Evolutionary conservation across 2,329 filamentous ascomycete genomes (phyloP).

Genomic region (Pezicula neosporulosa): DNA sequence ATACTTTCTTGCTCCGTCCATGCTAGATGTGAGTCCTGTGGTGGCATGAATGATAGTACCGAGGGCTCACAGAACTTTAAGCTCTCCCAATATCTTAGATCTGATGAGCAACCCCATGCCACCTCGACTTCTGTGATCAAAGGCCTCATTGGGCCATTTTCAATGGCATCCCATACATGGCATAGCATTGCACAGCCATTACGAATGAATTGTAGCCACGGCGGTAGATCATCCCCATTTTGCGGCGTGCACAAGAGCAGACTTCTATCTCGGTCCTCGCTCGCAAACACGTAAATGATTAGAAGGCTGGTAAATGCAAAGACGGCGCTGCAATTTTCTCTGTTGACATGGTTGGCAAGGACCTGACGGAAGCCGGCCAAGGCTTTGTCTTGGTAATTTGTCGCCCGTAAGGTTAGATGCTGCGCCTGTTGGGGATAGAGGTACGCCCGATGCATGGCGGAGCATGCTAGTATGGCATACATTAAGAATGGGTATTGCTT

Average conservation of each 20-base stretch:
- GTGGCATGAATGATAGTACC: conserved; percentile 1
- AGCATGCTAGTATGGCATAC: conserved; percentile 36
- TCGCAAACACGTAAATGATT: conserved; percentile 15
- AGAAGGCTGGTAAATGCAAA: conserved; percentile 11
- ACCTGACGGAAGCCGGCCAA: conserved; percentile 9
- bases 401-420: conserved; percentile 5
- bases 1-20: conserved; percentile 5
- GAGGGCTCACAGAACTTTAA: not conserved
- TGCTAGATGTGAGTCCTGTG: not conserved
- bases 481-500: conserved; percentile 32
- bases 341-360: conserved; percentile 7
- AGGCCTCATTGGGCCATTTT: conserved; percentile 5
- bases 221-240: conserved; percentile 6
- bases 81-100: conserved; percentile 2
- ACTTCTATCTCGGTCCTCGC: conserved; percentile 13
- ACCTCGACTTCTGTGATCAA: not conserved
- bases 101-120: not conserved
- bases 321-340: conserved; percentile 10
- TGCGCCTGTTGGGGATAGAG: conserved; percentile 3
- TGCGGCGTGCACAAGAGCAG: conserved; percentile 2
- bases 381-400: conserved; percentile 9
- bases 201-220: conserved; percentile 15
- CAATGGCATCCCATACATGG: conserved; percentile 10
- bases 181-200: conserved; percentile 14
- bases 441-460: conserved; percentile 25